A percentile compares a stretch with the other conserved stretches of the same genome.
These are phyloP conservation scores for Daldinia sp. DNA, from an alignment of 2,329 filamentous ascomycete genomes.

Conservation along the genomic window DNA sequence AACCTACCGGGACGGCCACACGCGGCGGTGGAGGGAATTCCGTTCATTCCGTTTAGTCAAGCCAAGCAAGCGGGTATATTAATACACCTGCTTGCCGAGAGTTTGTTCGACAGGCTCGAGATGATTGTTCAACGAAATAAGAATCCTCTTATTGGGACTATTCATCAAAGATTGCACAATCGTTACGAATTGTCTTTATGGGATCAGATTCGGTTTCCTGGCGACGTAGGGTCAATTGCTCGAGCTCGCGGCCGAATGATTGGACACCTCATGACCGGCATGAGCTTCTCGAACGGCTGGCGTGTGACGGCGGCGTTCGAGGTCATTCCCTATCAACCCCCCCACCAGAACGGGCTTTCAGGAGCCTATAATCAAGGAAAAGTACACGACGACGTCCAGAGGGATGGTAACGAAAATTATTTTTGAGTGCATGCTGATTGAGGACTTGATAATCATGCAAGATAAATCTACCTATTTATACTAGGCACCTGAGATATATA, in stretches of 20 bases:
- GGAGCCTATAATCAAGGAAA: too few relatives aligned
- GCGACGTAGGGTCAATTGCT: background rate
- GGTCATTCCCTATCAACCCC: too few relatives aligned
- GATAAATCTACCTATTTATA: too few relatives aligned
- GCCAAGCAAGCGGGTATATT: background rate
- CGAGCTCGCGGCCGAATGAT: background rate
- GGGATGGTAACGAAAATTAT: background rate
- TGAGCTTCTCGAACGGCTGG: background rate
- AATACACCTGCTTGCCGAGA: background rate
- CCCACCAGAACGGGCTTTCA: background rate
- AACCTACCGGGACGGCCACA: background rate
- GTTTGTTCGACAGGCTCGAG: background rate
- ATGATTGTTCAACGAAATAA: background rate
- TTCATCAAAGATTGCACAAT: background rate
- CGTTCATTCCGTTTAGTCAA: background rate
- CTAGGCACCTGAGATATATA: too few relatives aligned
- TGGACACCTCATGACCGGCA: background rate
- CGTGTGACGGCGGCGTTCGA: background rate
- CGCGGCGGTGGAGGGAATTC: background rate
- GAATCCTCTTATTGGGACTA: background rate
- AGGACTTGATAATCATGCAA: too few relatives aligned
- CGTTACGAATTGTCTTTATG: background rate
- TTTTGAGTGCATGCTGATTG: too few relatives aligned
- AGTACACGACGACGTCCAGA: background rate
- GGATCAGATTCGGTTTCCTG: background rate